Base-by-base conservation (phyloP, 2,329 filamentous ascomycete genomes). In the Clarireedia paspali region DNA sequence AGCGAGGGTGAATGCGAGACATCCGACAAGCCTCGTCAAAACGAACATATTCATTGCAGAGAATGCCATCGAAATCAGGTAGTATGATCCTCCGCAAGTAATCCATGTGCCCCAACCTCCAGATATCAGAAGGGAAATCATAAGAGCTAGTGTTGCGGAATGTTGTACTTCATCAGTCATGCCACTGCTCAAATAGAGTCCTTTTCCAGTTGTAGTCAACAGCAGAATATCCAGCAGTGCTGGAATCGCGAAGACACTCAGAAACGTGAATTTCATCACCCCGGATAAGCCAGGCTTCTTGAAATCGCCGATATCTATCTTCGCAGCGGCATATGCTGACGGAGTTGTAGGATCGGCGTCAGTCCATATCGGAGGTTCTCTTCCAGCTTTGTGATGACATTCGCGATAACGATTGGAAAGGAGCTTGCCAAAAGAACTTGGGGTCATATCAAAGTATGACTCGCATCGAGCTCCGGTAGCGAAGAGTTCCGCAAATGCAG, bases 71-170 rank as follows among this genome's bases (percentile, higher is more conserved):
- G 75, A 77, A 47, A 76, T 72, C 42, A 84, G 74, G 59, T 85
- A 85, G 66, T 83, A 85, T 47, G 79, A 79, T 2, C 82, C 82
- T n/a, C 80, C 80, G 52, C 78, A 81, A 9, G 79, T 79, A 36
- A 84, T 82, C 81, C 80, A 84, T 7, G 81, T 81, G 17, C 80
- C 81, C 47, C 83, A 77, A 3, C 77, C 80, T 46, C 81, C 80
- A 6, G 78, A 81, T 38, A 84, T 70, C 9, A 85, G 67, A 6
- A 84, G 71, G 1, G 81, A 77, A 15, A 80, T 76, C 73, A 85
- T 77, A 26, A 84, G 68, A 2, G 79, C 81, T 55, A 76, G 73
- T 17, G 68, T 70, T 1, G 81, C 82, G 3, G 80, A 80, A 60
- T 74, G 76, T 36, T 77, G 71, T 56, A 77, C 73, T 38, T 78